Evolutionary conservation across 805 yeast species (phyloP).

Genomic region (Metschnikowia arizonensis): DNA sequence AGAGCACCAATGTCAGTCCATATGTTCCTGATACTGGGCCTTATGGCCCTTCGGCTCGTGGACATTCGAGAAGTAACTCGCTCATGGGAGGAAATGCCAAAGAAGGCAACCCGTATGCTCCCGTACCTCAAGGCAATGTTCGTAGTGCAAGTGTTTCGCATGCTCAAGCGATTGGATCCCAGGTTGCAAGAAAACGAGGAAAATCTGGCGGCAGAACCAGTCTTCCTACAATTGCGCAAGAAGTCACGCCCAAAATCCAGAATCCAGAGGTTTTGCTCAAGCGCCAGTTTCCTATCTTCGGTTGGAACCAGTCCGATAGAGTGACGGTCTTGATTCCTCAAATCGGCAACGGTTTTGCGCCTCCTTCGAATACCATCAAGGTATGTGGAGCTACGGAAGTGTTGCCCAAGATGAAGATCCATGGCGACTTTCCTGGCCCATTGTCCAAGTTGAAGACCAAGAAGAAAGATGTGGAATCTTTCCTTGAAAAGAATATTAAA

Average conservation of each 20-base stretch:
- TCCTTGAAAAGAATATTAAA: conserved; percentile 38
- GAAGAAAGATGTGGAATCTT: conserved; percentile 63
- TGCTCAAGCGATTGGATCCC: conserved; percentile 4
- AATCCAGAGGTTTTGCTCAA: conserved; percentile 53
- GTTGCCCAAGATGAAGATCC: conserved; percentile 23
- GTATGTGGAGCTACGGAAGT: conserved; percentile 24
- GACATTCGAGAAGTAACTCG: conserved; percentile 40
- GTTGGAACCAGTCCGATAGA: conserved; percentile 47
- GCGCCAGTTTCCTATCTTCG: conserved; percentile 73
- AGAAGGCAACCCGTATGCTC: conserved; percentile 42
- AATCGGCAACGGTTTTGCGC: conserved; percentile 30
- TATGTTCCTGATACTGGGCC: conserved; percentile 44
- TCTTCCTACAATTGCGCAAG: conserved; percentile 8
- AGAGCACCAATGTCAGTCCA: conserved; percentile 30
- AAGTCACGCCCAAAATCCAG: conserved; percentile 21
- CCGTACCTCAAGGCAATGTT: conserved; percentile 18
- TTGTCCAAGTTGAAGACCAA: conserved; percentile 52
- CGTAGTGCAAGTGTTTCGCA: conserved; percentile 19
- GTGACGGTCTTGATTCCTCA: conserved; percentile 23
- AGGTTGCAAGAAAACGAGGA: conserved; percentile 10
- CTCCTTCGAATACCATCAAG: conserved; percentile 29
- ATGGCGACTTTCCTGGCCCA: conserved; percentile 62
- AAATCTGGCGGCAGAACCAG: conserved; percentile 9
- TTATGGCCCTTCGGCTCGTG: conserved; percentile 37
- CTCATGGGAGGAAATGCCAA: conserved; percentile 38